phyloP scores from a whole-genome alignment of 2,329 filamentous ascomycete genomes.

The Dothideomycetes sp. region DNA sequence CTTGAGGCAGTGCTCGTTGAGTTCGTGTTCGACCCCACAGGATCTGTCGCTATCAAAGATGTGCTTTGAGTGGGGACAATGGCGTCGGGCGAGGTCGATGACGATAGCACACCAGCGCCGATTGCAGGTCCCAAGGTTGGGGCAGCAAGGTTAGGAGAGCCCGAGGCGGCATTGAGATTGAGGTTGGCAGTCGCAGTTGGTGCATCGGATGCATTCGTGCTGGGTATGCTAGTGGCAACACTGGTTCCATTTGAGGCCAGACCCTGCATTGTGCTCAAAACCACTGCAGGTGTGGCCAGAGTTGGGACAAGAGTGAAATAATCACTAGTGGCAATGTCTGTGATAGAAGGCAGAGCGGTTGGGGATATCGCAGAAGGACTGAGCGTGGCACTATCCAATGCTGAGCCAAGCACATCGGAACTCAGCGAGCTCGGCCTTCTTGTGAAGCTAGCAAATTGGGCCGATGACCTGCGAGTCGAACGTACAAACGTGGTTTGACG shows the following conservation, averaged over 20 bases:
- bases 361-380: background rate
- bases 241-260: background rate
- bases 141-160: too few species aligned
- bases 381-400: background rate
- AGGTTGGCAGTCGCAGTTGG: background rate
- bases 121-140: too few species aligned
- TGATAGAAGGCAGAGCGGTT: background rate
- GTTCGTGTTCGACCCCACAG: too few species aligned
- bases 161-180: too few species aligned
- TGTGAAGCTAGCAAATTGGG: background rate
- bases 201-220: background rate
- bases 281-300: background rate
- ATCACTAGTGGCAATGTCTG: background rate
- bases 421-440: background rate
- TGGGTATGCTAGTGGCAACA: background rate
- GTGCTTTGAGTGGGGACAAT: too few species aligned
- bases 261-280: background rate
- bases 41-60: too few species aligned
- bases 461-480: background rate
- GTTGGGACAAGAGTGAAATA: background rate
- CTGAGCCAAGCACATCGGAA: background rate
- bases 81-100: too few species aligned
- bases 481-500: background rate
- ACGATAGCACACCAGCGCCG: too few species aligned
- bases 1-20: too few species aligned